phyloP scores from a whole-genome alignment of 2,329 filamentous ascomycete genomes.

The Verticillium longisporum region DNA sequence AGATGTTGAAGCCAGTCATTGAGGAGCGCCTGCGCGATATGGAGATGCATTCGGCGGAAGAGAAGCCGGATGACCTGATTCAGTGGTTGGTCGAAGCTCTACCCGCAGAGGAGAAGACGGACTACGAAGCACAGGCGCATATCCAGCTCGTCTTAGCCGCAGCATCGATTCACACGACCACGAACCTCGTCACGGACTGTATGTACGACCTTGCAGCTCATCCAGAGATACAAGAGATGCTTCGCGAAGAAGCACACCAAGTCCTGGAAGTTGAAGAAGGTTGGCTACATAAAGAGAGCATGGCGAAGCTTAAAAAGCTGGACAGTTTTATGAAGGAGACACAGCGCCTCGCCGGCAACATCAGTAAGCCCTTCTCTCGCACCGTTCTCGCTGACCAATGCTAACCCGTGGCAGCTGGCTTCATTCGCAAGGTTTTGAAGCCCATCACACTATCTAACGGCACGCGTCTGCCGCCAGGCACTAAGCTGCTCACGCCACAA shows the following conservation, averaged over 20 bases:
- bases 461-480: slow-evolving; percentile 33
- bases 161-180: slow-evolving; percentile 38
- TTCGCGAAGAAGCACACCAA: slow-evolving; percentile 39
- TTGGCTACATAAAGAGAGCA: slow-evolving; percentile 34
- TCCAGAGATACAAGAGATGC: slow-evolving; percentile 37
- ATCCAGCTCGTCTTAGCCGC: slow-evolving; percentile 37
- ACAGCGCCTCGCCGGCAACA: slow-evolving; percentile 31
- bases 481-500: slow-evolving; percentile 32
- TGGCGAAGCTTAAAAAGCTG: slow-evolving; percentile 36
- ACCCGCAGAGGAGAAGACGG: slow-evolving; percentile 27
- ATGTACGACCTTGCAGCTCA: slow-evolving; percentile 42
- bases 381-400: neutral
- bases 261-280: slow-evolving; percentile 33
- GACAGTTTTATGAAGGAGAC: slow-evolving; percentile 43
- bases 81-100: slow-evolving; percentile 37
- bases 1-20: slow-evolving; percentile 37
- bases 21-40: slow-evolving; percentile 35
- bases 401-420: slow-evolving; percentile 26
- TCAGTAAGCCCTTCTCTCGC: slow-evolving; percentile 25
- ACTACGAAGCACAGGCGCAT: slow-evolving; percentile 30
- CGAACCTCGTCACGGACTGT: slow-evolving; percentile 37
- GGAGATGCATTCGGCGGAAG: slow-evolving; percentile 27
- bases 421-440: slow-evolving; percentile 38
- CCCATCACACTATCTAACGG: slow-evolving; percentile 38
- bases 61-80: slow-evolving; percentile 32